Percentiles rank a stretch among this genome's conserved stretches.
Conservation (phyloP, 768 basidiomycete genomes). For the Suillus subalutaceus region DNA sequence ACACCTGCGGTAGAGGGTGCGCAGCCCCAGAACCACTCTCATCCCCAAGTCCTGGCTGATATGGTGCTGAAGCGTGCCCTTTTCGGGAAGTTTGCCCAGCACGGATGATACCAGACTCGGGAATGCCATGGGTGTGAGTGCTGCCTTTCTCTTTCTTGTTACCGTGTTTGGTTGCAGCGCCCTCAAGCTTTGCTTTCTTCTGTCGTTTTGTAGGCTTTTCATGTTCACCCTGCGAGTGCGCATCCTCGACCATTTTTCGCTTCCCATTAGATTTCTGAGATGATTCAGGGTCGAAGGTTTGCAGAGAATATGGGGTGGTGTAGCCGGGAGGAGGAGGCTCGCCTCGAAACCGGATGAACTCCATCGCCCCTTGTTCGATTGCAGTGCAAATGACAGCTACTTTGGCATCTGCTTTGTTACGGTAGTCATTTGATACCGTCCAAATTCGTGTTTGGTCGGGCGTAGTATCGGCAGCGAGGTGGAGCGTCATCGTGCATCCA, state of each 20-base stretch:
- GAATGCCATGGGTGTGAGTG: slow-evolving; percentile 22
- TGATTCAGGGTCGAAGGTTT: slow-evolving; percentile 25
- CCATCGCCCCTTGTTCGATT: slow-evolving; percentile 56
- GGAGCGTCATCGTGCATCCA: slow-evolving; percentile 52
- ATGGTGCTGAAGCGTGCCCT: slow-evolving; percentile 19
- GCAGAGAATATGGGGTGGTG: slow-evolving; percentile 37
- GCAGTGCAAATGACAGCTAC: slow-evolving; percentile 56
- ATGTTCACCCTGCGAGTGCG: neutral
- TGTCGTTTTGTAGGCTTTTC: slow-evolving; percentile 27
- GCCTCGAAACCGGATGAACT: slow-evolving; percentile 61
- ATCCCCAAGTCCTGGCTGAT: slow-evolving; percentile 20
- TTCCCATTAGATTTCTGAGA: slow-evolving; percentile 27
- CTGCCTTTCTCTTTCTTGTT: slow-evolving; percentile 10
- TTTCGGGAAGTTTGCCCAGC: neutral
- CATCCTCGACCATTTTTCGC: slow-evolving; percentile 35
- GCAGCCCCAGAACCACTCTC: slow-evolving; percentile 19
- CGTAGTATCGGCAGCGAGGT: slow-evolving; percentile 36
- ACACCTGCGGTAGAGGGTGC: neutral
- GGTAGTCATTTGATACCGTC: slow-evolving; percentile 50
- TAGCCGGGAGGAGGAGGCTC: slow-evolving; percentile 44
- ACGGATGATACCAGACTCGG: slow-evolving; percentile 21
- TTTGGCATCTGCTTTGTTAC: slow-evolving; percentile 63
- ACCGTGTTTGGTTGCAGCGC: slow-evolving; percentile 3
- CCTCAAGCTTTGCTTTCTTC: slow-evolving; percentile 27
- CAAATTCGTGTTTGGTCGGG: slow-evolving; percentile 46